Evolutionary conservation across 768 basidiomycete genomes (phyloP).

Genomic region (Fomitopsis pulvina): DNA sequence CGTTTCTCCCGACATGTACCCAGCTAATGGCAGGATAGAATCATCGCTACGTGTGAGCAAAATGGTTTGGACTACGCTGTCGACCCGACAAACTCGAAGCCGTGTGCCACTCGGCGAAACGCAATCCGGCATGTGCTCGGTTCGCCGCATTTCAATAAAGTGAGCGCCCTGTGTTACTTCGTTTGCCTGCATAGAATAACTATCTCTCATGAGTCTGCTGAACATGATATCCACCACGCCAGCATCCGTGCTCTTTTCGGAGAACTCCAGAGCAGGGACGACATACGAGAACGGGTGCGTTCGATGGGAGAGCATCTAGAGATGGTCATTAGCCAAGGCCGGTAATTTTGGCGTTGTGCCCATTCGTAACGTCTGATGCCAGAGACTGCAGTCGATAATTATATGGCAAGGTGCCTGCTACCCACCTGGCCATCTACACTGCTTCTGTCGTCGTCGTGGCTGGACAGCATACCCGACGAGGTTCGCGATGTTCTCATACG

Average conservation of each 20-base stretch:
- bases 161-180: too few relatives aligned
- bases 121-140: constrained; percentile 49
- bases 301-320: constrained; percentile 18
- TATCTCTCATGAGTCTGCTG: too few relatives aligned
- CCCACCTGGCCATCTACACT: constrained; percentile 24
- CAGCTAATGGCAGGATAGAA: constrained; percentile 48
- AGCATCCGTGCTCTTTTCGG: too few relatives aligned
- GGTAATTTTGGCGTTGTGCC: not conserved
- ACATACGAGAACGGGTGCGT: constrained; percentile 8
- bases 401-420: constrained; percentile 10
- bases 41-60: constrained; percentile 71
- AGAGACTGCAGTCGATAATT: constrained; percentile 9
- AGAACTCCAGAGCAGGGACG: constrained; percentile 5
- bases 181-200: too few relatives aligned
- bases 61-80: constrained; percentile 53
- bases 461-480: constrained; percentile 8
- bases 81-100: constrained; percentile 73
- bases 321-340: constrained; percentile 42
- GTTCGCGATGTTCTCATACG: constrained; percentile 13
- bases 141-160: constrained; percentile 24
- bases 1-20: not conserved
- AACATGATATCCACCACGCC: too few relatives aligned
- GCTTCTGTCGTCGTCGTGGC: constrained; percentile 14
- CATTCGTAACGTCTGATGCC: constrained; percentile 3
- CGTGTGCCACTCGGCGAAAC: constrained; percentile 66